Conservation (phyloP, 2,329 filamentous ascomycete genomes). For the Cladosporium velox region DNA sequence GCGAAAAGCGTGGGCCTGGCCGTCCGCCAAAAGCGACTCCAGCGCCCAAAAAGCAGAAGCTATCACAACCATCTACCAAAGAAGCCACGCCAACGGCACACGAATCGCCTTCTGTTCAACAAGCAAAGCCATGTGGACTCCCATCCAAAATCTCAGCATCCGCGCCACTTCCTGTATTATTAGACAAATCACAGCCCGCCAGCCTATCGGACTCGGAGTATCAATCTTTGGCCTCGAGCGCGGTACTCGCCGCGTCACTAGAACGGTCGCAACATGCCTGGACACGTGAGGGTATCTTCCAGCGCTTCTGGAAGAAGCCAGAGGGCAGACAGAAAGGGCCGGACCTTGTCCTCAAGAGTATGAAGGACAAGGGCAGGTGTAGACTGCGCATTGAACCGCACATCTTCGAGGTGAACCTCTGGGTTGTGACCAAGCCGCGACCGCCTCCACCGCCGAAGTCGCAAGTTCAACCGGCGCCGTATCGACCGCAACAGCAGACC, state of each 20-base stretch:
- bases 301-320: slow-evolving; percentile 77
- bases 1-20: slow-evolving; percentile 34
- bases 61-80: slow-evolving; percentile 24
- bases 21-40: slow-evolving; percentile 27
- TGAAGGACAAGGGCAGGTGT: slow-evolving; percentile 65
- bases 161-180: slow-evolving; percentile 66
- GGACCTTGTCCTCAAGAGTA: slow-evolving; percentile 34
- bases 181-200: slow-evolving; percentile 66
- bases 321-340: slow-evolving; percentile 59
- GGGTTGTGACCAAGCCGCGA: slow-evolving; percentile 67
- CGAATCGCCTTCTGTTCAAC: slow-evolving; percentile 24
- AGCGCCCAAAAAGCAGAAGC: slow-evolving; percentile 32
- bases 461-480: slow-evolving; percentile 23
- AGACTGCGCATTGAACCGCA: slow-evolving; percentile 79
- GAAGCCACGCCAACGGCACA: slow-evolving; percentile 18
- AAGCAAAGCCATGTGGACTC: slow-evolving; percentile 42
- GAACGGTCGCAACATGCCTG: slow-evolving; percentile 72
- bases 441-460: slow-evolving; percentile 41
- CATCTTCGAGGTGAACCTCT: slow-evolving; percentile 74
- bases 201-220: slow-evolving; percentile 66
- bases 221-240: slow-evolving; percentile 74
- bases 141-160: slow-evolving; percentile 65
- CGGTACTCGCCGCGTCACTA: slow-evolving; percentile 73
- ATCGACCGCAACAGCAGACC: slow-evolving; percentile 25
- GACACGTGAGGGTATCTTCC: slow-evolving; percentile 68